Percentiles rank a stretch among this genome's conserved stretches.
phyloP scores from a whole-genome alignment of 345 rosid genomes.

The Hibiscus syriacus region DNA sequence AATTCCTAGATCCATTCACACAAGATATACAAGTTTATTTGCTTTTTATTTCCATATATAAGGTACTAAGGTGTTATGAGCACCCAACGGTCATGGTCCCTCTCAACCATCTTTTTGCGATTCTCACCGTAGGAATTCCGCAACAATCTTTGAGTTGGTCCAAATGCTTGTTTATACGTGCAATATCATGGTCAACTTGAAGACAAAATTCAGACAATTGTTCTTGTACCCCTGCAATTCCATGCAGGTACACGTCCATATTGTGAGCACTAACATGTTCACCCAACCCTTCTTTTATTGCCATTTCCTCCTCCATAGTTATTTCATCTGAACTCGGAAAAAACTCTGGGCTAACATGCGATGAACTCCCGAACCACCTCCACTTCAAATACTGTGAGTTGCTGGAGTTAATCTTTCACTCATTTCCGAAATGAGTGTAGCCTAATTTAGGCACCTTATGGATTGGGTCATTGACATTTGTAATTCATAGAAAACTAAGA shows the following conservation, averaged over 20 bases:
- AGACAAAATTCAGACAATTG: neutral
- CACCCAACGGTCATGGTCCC: neutral
- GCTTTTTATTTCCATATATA: no score
- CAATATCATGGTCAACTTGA: neutral
- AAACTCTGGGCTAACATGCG: no score
- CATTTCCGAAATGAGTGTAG: neutral
- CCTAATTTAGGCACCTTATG: neutral
- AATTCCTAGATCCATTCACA: no score
- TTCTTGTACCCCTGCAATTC: neutral
- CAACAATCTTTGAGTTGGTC: neutral
- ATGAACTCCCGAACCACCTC: neutral
- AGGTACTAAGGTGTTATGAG: neutral
- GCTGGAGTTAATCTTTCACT: neutral
- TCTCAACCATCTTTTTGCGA: neutral
- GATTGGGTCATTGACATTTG: neutral
- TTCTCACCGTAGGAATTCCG: neutral
- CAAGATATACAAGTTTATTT: no score
- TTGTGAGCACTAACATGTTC: neutral
- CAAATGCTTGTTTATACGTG: neutral
- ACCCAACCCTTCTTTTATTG: neutral
- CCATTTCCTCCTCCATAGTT: neutral
- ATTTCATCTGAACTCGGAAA: no score
- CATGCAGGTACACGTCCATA: neutral
- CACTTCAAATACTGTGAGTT: neutral
- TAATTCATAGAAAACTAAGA: neutral